phyloP scores from a whole-genome alignment of 2,329 filamentous ascomycete genomes.

The Stachybotrys echinatus region DNA sequence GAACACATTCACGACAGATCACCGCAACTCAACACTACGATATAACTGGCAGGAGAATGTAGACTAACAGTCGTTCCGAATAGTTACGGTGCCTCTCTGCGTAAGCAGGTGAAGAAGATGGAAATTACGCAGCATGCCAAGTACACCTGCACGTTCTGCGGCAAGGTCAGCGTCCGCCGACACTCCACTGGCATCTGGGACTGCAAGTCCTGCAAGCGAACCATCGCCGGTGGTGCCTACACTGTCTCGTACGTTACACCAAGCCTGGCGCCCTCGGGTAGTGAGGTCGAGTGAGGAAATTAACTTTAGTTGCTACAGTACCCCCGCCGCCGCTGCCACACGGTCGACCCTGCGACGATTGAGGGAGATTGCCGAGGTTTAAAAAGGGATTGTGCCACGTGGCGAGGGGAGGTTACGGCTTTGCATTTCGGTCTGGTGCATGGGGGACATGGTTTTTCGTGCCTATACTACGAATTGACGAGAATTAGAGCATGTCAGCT shows the following conservation, averaged over 20 bases:
- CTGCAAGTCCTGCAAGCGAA: slow-evolving; percentile 94
- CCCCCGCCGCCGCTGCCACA: slow-evolving; percentile 87
- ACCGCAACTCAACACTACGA: neutral
- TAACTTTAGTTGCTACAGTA: no score
- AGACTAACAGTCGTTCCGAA: slow-evolving; percentile 1
- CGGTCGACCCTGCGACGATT: slow-evolving; percentile 95
- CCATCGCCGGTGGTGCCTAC: slow-evolving; percentile 71
- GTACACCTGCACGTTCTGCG: slow-evolving; percentile 98
- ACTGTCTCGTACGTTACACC: slow-evolving; percentile 78
- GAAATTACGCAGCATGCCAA: slow-evolving; percentile 98
- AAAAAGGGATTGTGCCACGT: slow-evolving; percentile 40
- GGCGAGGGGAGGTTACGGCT: slow-evolving; percentile 27
- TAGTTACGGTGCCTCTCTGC: slow-evolving; percentile 98
- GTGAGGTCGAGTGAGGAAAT: no score
- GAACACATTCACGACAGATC: no score
- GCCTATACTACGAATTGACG: slow-evolving; percentile 37
- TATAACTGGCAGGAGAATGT: neutral
- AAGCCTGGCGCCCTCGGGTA: neutral
- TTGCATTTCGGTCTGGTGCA: slow-evolving; percentile 44
- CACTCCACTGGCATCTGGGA: slow-evolving; percentile 93
- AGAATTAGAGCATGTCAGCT: slow-evolving; percentile 29
- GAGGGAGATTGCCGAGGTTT: slow-evolving; percentile 96
- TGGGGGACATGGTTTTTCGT: slow-evolving; percentile 36
- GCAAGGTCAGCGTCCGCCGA: slow-evolving; percentile 91
- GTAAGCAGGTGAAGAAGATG: slow-evolving; percentile 98